Evolutionary conservation across 177 flowering plant species (phyloP).

Genomic region (Telopea speciosissima): DNA sequence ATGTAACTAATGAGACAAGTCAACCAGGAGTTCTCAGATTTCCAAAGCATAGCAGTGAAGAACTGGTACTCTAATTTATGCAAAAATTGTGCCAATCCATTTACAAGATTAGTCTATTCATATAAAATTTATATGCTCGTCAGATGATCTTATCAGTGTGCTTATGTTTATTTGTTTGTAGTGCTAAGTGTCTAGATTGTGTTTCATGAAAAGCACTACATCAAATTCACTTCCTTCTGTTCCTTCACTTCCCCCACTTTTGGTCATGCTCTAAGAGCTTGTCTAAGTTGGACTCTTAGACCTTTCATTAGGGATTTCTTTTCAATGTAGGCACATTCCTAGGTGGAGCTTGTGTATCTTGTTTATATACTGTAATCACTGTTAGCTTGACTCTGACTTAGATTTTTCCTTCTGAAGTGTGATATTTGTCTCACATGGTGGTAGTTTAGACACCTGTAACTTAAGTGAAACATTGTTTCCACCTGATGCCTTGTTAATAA

Average conservation of each 20-base stretch:
- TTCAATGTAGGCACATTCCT: background rate
- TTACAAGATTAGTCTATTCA: background rate
- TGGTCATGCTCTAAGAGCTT: background rate
- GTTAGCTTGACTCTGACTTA: background rate
- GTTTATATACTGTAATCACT: background rate
- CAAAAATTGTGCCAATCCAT: background rate
- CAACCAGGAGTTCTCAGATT: slow-evolving; percentile 46
- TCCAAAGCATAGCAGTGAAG: slow-evolving; percentile 81
- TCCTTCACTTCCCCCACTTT: background rate
- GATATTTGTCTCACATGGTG: background rate
- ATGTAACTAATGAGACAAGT: slow-evolving; percentile 42
- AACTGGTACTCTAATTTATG: slow-evolving; percentile 47
- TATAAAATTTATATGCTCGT: background rate
- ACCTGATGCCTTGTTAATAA: no score
- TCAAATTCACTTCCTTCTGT: background rate
- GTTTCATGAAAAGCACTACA: background rate
- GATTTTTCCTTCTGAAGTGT: background rate
- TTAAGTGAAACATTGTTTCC: no score
- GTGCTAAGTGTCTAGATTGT: background rate
- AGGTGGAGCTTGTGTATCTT: background rate
- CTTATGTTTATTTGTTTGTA: background rate
- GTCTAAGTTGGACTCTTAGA: background rate
- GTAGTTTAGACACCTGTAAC: background rate
- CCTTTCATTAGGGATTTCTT: background rate
- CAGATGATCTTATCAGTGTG: background rate